Percentiles rank a stretch among this genome's conserved stretches.
Evolutionary conservation across 352 stramenopile genomes (phyloP).

Genomic region (Phytophthora constricta): DNA sequence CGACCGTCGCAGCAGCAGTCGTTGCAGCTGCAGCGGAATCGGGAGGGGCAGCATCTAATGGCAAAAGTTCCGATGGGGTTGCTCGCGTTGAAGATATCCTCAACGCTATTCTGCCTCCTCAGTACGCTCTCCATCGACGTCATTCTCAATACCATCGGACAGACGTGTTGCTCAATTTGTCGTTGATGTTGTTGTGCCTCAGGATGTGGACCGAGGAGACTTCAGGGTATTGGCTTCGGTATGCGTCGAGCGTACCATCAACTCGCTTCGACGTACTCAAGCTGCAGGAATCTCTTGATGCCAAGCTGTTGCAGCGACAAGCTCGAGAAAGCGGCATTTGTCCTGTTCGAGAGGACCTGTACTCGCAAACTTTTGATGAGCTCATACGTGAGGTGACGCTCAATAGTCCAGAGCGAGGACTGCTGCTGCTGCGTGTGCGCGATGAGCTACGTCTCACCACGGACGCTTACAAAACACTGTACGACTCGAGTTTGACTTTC

Average conservation of each 20-base stretch:
- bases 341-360: conserved; percentile 94
- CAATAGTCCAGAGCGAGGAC: conserved; percentile 91
- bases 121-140: conserved; percentile 35
- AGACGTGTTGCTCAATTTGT: conserved; percentile 1
- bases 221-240: conserved; percentile 91
- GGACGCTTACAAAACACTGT: conserved; percentile 96
- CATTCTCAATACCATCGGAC: not conserved
- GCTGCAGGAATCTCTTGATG: conserved; percentile 91
- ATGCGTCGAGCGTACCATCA: conserved; percentile 89
- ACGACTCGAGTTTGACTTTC: conserved; percentile 94
- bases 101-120: conserved; percentile 76
- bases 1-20: conserved; percentile 26
- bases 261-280: conserved; percentile 94
- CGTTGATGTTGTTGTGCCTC: not conserved
- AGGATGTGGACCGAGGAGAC: conserved; percentile 86
- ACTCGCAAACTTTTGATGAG: conserved; percentile 93
- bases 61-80: conserved; percentile 52
- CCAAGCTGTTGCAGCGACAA: conserved; percentile 89
- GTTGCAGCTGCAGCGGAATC: conserved; percentile 33
- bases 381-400: conserved; percentile 94
- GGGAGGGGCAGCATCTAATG: conserved; percentile 13
- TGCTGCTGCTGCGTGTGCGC: conserved; percentile 91
- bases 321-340: conserved; percentile 94
- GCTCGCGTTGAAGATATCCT: conserved; percentile 78
- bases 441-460: conserved; percentile 95